These are phyloP conservation scores for Penicillium freii DNA, from an alignment of 2,329 filamentous ascomycete genomes.

Conservation along the genomic window DNA sequence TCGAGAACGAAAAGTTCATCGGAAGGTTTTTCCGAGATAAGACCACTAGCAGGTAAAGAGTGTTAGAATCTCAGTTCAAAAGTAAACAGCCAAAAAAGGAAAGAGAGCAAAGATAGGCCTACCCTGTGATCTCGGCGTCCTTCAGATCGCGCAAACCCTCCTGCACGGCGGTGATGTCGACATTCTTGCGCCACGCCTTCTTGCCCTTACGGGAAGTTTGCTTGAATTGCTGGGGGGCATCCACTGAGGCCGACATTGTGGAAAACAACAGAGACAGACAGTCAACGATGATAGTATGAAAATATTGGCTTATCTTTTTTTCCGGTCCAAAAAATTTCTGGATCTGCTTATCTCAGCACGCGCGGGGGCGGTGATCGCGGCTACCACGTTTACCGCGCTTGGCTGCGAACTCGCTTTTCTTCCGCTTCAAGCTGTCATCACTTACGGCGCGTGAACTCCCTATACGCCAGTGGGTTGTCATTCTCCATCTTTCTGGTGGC, in stretches of 20 bases:
- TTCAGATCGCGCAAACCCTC: slow-evolving; percentile 79
- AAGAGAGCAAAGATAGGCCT: slow-evolving; percentile 19
- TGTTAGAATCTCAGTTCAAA: slow-evolving; percentile 13
- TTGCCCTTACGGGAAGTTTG: slow-evolving; percentile 96
- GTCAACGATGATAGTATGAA: slow-evolving; percentile 8
- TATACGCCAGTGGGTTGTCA: slow-evolving; percentile 17
- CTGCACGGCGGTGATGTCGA: slow-evolving; percentile 84
- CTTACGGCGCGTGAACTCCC: slow-evolving; percentile 23
- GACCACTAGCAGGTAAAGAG: slow-evolving; percentile 59
- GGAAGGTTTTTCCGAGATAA: slow-evolving; percentile 78
- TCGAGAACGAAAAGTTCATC: slow-evolving; percentile 85
- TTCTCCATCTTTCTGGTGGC: slow-evolving; percentile 16
- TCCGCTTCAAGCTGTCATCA: slow-evolving; percentile 19
- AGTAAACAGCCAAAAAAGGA: neutral
- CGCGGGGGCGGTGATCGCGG: slow-evolving; percentile 24
- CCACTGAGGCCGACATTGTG: slow-evolving; percentile 36
- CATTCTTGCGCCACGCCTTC: slow-evolving; percentile 98
- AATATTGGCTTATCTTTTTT: slow-evolving; percentile 25
- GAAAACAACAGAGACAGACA: slow-evolving; percentile 7
- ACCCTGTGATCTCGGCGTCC: slow-evolving; percentile 90
- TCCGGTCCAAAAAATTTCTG: slow-evolving; percentile 33
- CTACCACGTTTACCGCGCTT: slow-evolving; percentile 25
- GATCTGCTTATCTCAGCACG: slow-evolving; percentile 32
- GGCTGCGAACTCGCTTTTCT: slow-evolving; percentile 28
- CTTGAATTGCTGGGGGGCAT: slow-evolving; percentile 73